Base-by-base conservation (phyloP, 208 protist genomes). In the Angomonas desouzai region DNA sequence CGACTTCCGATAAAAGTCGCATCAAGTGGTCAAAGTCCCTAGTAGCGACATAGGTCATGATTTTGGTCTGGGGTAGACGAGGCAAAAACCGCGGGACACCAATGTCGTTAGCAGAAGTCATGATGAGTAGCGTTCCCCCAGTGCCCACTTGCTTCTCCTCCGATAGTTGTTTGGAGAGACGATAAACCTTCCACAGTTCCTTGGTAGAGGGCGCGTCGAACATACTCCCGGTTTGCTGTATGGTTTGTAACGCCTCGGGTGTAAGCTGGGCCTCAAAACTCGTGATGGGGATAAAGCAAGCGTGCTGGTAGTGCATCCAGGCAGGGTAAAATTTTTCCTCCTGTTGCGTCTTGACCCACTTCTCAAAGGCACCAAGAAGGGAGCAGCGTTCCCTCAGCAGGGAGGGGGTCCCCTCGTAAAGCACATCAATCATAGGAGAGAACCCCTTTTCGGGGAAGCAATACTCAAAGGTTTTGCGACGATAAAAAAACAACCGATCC, bases 41-140 rank as follows among this genome's bases (percentile, higher is more conserved):
- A 2, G 67, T 62, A 0, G 79, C 79, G 28, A 85, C 63, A n/a
- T 70, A 60, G 0, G 49, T 49, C 9, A 72, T 55, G 9, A 89
- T 58, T 55, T 70, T 76, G 55, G 48, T 59, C 56, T 86, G 79
- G 32, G 73, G 58, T 74, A 76, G 86, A 55, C 66, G 47, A 10
- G 83, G 83, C 40, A 86, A 29, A 16, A 62, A 58, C 1, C 27
- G 70, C 18, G 83, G 74, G 2, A 89, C 65, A 10, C 68, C 49
- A 11, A 76, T 74, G 40, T 89, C 72, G 71, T 84, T 89, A 0
- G 79, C 79, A 13, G 83, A 85, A 0, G 79, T 89, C 76, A 89
- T 89, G 22, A 89, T 62, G 32, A 89, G 67, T 22, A 89, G 70
- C 4, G 72, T 82, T 0, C 74, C 79, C 7, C 72, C 63, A 10